phyloP scores from a whole-genome alignment of 768 basidiomycete species.

The Hericium rajendrae region DNA sequence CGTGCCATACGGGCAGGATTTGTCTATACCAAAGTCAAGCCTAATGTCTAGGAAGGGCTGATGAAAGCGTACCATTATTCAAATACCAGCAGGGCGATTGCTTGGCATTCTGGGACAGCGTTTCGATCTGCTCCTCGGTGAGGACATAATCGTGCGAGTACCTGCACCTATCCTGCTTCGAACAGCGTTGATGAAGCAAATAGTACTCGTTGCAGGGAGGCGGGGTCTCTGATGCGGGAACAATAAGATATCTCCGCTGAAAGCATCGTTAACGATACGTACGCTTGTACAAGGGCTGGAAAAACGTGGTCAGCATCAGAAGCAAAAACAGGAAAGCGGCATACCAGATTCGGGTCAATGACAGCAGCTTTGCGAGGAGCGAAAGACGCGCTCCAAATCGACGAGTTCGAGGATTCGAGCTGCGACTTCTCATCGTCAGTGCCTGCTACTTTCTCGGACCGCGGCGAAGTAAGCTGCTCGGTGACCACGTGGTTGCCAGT shows the following conservation, averaged over 20 bases:
- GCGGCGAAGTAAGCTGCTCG: neutral
- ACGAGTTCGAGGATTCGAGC: neutral
- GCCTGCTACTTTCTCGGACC: neutral
- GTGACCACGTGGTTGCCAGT: conserved; percentile 11
- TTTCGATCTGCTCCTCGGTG: conserved; percentile 59
- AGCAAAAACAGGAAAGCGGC: neutral
- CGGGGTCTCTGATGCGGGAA: conserved; percentile 47
- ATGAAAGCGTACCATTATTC: conserved; percentile 50
- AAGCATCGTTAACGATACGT: neutral
- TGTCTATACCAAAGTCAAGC: conserved; percentile 31
- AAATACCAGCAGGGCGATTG: conserved; percentile 82
- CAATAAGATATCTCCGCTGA: conserved; percentile 2
- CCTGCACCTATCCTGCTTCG: conserved; percentile 55
- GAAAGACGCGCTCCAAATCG: neutral
- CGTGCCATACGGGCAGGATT: conserved; percentile 66
- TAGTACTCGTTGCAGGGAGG: conserved; percentile 84
- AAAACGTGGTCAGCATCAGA: neutral
- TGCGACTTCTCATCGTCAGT: neutral
- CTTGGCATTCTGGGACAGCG: conserved; percentile 68
- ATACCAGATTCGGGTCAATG: neutral
- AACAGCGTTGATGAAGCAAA: conserved; percentile 67
- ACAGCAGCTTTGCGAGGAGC: neutral
- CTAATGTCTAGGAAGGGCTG: neutral
- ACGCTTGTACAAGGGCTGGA: conserved; percentile 9
- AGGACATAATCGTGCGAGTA: conserved; percentile 77